Evolutionary conservation across 768 basidiomycete species (phyloP).

Genomic region (Termitomyces titanicus): DNA sequence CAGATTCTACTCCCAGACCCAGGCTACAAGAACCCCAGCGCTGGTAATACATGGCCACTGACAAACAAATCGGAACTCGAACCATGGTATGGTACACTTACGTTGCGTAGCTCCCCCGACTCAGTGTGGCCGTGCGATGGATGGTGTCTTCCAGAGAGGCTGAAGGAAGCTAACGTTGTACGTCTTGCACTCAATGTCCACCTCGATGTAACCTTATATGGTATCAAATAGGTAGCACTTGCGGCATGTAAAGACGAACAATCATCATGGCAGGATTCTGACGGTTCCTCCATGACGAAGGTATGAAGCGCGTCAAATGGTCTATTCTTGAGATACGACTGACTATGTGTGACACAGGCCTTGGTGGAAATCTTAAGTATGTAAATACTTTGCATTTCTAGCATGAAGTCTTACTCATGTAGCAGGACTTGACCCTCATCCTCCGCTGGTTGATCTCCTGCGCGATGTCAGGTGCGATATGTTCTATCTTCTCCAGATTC

Average conservation of each 20-base stretch:
- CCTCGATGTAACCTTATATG: not conserved
- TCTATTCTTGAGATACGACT: not conserved
- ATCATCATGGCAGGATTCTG: constrained; percentile 31
- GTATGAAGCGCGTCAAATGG: constrained; percentile 12
- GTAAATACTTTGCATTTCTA: not conserved
- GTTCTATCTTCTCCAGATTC: not conserved
- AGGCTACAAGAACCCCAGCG: constrained; percentile 9
- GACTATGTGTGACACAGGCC: constrained; percentile 1
- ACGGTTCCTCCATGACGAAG: constrained; percentile 36
- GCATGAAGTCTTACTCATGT: not conserved
- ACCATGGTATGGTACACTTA: constrained; percentile 15
- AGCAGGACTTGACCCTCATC: constrained; percentile 26
- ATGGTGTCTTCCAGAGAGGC: constrained; percentile 18
- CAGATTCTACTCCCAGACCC: constrained; percentile 10
- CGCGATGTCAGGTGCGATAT: constrained; percentile 20
- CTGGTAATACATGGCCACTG: constrained; percentile 5
- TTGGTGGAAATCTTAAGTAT: constrained; percentile 20
- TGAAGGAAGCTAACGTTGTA: constrained; percentile 27
- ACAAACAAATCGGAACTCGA: constrained; percentile 18
- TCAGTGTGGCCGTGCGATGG: constrained; percentile 28
- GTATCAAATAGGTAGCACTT: constrained; percentile 27
- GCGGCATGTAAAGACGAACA: constrained; percentile 35
- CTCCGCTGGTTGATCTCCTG: constrained; percentile 25
- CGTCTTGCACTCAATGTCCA: constrained; percentile 3
- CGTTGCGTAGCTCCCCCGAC: constrained; percentile 27